phyloP scores from a whole-genome alignment of 495 filamentous ascomycete species.

The Tuber umbilicatum region DNA sequence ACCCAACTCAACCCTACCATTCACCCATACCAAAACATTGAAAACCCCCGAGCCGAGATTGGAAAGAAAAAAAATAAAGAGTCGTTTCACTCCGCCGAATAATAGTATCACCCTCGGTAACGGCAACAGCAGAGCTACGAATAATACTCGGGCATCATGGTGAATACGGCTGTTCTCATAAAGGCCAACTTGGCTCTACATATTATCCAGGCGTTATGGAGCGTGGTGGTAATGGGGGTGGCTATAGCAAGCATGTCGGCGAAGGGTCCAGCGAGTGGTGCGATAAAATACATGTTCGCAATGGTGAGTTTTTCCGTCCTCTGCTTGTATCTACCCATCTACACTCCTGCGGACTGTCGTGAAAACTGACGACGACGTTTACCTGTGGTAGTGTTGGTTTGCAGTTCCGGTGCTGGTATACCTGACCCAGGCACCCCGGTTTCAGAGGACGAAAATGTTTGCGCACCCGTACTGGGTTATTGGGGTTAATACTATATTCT shows the following conservation, averaged over 20 bases:
- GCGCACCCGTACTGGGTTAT: conserved; percentile 79
- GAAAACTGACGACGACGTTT: conserved; percentile 7
- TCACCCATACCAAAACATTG: neutral
- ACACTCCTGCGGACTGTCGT: neutral
- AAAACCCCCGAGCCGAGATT: neutral
- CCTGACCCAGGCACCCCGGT: conserved; percentile 73
- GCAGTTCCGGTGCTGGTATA: conserved; percentile 77
- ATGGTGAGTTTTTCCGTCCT: conserved; percentile 31
- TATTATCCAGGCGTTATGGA: conserved; percentile 32
- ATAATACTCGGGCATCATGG: conserved; percentile 28
- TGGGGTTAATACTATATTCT: conserved; percentile 63
- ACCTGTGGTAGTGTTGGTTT: conserved; percentile 65
- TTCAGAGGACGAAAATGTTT: conserved; percentile 68
- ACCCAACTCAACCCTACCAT: neutral
- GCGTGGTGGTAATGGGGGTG: conserved; percentile 39
- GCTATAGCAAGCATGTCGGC: conserved; percentile 27
- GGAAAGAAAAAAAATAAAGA: neutral
- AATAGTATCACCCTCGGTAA: neutral
- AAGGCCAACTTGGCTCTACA: conserved; percentile 34
- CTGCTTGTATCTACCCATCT: neutral
- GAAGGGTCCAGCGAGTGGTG: conserved; percentile 26
- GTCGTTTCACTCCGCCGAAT: neutral
- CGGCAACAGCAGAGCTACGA: conserved; percentile 2
- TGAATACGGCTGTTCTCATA: conserved; percentile 25
- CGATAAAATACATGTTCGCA: conserved; percentile 36